Percentiles rank a stretch among this genome's conserved stretches.
Conservation (phyloP, 345 rosid genomes). For the Cardiospermum halicacabum region DNA sequence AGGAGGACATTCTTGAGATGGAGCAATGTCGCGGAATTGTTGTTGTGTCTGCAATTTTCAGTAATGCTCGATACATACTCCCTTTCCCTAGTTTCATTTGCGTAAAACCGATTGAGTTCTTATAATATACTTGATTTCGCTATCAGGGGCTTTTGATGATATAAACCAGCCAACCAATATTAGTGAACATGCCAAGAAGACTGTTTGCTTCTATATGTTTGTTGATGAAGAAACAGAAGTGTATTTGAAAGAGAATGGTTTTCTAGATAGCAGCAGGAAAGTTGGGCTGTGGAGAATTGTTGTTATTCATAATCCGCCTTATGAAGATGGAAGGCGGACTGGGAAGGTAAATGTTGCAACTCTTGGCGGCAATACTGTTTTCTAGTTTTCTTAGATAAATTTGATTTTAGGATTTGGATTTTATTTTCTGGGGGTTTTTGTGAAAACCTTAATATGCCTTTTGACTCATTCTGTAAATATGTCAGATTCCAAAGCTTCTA, state of each 20-base stretch:
- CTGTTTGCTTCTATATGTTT: conserved; percentile 90
- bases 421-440: neutral
- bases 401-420: neutral
- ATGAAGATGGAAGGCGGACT: conserved; percentile 79
- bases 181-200: conserved; percentile 67
- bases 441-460: conserved; percentile 10
- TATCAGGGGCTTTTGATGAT: conserved; percentile 84
- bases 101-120: conserved; percentile 14
- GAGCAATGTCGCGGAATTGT: conserved; percentile 82
- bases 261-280: conserved; percentile 46
- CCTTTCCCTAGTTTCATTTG: conserved; percentile 10
- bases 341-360: conserved; percentile 61
- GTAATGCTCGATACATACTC: conserved; percentile 35
- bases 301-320: conserved; percentile 84
- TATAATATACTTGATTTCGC: conserved; percentile 14
- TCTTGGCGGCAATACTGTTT: neutral
- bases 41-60: conserved; percentile 95
- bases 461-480: conserved; percentile 19
- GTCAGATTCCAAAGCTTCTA: conserved; percentile 74
- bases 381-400: conserved; percentile 1
- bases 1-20: conserved; percentile 80
- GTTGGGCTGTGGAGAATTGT: conserved; percentile 91
- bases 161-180: conserved; percentile 83
- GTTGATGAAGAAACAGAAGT: conserved; percentile 92
- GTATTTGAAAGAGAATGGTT: conserved; percentile 61